Evolutionary conservation across 345 rosid genomes (phyloP).

Genomic region (Punica granatum): DNA sequence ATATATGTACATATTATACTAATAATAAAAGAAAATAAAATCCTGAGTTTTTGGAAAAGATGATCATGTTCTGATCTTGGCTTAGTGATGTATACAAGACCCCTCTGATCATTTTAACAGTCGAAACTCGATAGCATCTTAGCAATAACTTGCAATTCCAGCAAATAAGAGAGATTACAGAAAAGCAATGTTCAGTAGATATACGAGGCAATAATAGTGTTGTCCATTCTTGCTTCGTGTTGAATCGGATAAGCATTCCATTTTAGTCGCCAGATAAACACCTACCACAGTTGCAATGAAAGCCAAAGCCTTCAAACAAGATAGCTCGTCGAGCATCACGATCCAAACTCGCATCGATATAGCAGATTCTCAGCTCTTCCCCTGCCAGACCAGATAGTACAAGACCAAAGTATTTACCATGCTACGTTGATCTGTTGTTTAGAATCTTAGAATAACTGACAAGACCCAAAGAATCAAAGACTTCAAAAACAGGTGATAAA

Average conservation of each 20-base stretch:
- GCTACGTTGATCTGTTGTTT: not conserved
- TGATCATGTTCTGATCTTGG: too few relatives aligned
- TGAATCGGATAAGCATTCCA: not conserved
- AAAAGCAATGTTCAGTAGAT: too few relatives aligned
- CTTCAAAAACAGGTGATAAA: not conserved
- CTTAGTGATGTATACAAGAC: too few relatives aligned
- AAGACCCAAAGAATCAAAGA: not conserved
- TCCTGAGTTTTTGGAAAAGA: too few relatives aligned
- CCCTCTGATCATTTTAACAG: too few relatives aligned
- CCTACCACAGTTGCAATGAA: conserved; percentile 51
- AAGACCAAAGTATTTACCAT: not conserved
- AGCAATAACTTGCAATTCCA: too few relatives aligned
- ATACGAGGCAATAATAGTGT: not conserved
- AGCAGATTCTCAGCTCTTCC: conserved; percentile 82
- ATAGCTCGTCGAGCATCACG: conserved; percentile 49
- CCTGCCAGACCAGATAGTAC: conserved; percentile 31
- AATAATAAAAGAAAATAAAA: too few relatives aligned
- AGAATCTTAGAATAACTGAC: not conserved
- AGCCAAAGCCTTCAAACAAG: conserved; percentile 70
- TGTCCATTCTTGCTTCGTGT: conserved; percentile 1
- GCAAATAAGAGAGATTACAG: too few relatives aligned
- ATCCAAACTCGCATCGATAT: conserved; percentile 77
- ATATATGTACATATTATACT: too few relatives aligned
- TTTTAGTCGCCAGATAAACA: conserved; percentile 55
- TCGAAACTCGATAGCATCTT: too few relatives aligned